Evolutionary conservation across 2,329 filamentous ascomycete genomes (phyloP).

Genomic region (Endothia cerciana): DNA sequence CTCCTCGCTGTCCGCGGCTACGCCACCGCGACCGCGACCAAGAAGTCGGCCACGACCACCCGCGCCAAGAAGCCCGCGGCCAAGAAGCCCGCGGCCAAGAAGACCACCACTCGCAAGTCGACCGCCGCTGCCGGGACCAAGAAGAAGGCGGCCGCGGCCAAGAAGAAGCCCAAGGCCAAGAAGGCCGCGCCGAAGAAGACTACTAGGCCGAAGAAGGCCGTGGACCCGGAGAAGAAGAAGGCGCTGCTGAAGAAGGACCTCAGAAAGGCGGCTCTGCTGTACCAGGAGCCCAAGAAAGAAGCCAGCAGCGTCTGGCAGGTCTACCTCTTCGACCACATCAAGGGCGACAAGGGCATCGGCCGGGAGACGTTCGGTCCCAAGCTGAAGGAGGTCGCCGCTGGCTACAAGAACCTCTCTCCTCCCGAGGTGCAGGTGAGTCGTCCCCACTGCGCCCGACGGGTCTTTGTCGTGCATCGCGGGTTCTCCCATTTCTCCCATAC

Average conservation of each 20-base stretch:
- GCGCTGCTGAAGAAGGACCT: constrained; percentile 41
- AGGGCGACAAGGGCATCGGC: constrained; percentile 30
- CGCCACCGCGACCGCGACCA: constrained; percentile 29
- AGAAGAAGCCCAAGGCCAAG: constrained; percentile 27
- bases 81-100: constrained; percentile 34
- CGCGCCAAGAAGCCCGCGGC: too few species aligned
- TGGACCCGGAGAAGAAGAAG: constrained; percentile 45
- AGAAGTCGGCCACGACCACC: constrained; percentile 17
- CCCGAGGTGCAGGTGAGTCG: constrained; percentile 50
- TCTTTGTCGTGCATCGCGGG: background rate
- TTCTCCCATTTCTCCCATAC: background rate
- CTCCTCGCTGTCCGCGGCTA: constrained; percentile 29
- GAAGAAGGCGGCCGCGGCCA: constrained; percentile 33
- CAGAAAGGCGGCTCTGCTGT: constrained; percentile 47
- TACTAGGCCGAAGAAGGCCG: constrained; percentile 38
- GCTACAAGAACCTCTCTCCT: constrained; percentile 46
- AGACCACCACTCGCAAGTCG: constrained; percentile 32
- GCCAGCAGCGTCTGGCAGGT: constrained; percentile 43
- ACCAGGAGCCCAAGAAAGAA: constrained; percentile 41
- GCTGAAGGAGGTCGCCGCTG: constrained; percentile 36
- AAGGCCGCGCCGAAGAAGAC: constrained; percentile 30
- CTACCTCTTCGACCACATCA: constrained; percentile 41
- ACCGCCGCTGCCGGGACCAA: constrained; percentile 29
- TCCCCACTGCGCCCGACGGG: background rate
- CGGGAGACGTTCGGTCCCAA: constrained; percentile 19